Base-by-base conservation (phyloP, 805 yeast species). In the Phaffomyces thermotolerans region DNA sequence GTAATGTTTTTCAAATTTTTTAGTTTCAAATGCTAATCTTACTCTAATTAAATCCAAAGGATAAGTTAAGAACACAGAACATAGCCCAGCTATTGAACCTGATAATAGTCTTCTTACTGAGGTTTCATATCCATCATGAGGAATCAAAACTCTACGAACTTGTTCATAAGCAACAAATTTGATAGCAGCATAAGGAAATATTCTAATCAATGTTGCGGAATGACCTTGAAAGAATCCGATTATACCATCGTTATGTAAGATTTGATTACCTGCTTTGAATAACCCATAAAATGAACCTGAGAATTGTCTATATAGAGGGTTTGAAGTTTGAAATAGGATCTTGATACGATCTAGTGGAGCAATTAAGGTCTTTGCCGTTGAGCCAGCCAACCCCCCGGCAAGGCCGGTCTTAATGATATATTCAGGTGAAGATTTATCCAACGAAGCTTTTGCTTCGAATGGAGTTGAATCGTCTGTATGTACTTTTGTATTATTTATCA, bases 91-190 rank as follows among this genome's bases (percentile, higher is more conserved):
- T 10, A 93, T 68, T 12, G 96, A 86, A 3, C 99, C 99, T 6
- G 97, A 85, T 57, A 85, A 53, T 47, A 90, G 71, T 50, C 99
- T 69, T 55, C 98, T 75, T 31, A 73, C 66, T 4, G 85, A 88
- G 1, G 95, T 86, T 61, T 93, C 99, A 56, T 78, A 75, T 12
- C 67, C 67, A 45, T 78, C 81, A 41, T 73, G 68, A 3, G 96
- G 96, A 41, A 93, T 93, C 47, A 93, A 63, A 2, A 84, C 43
- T 12, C 85, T 72, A 48, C 99, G 67, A 39, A 90, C 78, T 63
- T 93, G 98, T 65, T 93, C 99, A 63, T 93, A 93, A 9, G 95
- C 90, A 14, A 93, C 96, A 63, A 91, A 93, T 62, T 93, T 93
- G 57, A 93, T 85, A 10, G 96, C 96, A 4, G 99, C 97, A 62